These are phyloP conservation scores for Quercus gilva DNA, from an alignment of 306 rosid species.

Conservation along the genomic window DNA sequence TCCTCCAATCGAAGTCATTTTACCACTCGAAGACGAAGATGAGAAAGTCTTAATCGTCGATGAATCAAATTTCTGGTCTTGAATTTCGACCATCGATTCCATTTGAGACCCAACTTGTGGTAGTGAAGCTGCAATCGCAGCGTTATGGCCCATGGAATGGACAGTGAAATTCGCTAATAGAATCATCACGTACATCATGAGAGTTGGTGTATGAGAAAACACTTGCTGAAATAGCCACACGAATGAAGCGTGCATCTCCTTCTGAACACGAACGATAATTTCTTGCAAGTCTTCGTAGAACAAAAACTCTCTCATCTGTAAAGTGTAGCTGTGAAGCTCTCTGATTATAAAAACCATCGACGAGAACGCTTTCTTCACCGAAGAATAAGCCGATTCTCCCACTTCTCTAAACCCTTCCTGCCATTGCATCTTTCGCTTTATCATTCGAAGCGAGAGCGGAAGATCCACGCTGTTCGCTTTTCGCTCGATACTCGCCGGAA, in stretches of 20 bases:
- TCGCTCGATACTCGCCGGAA: slow-evolving; percentile 61
- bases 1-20: slow-evolving; percentile 64
- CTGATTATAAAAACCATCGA: slow-evolving; percentile 88
- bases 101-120: slow-evolving; percentile 17
- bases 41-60: slow-evolving; percentile 52
- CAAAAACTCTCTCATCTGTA: slow-evolving; percentile 76
- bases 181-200: slow-evolving; percentile 91
- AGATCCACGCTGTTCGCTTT: slow-evolving; percentile 85
- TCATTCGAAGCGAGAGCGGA: slow-evolving; percentile 78
- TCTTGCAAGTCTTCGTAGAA: slow-evolving; percentile 74
- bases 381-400: slow-evolving; percentile 65
- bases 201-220: slow-evolving; percentile 84
- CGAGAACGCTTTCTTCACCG: slow-evolving; percentile 79
- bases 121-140: slow-evolving; percentile 52
- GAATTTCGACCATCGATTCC: slow-evolving; percentile 12
- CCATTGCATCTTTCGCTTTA: slow-evolving; percentile 75
- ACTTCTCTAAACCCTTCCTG: slow-evolving; percentile 62
- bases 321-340: slow-evolving; percentile 72
- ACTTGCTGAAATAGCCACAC: slow-evolving; percentile 95
- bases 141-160: slow-evolving; percentile 60
- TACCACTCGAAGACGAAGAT: slow-evolving; percentile 44
- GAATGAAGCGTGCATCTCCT: slow-evolving; percentile 87
- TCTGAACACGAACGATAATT: slow-evolving; percentile 65
- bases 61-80: slow-evolving; percentile 48
- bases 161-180: slow-evolving; percentile 85